These are phyloP conservation scores for Pulveroboletus sp. DNA, from an alignment of 768 basidiomycete genomes.

Conservation along the genomic window DNA sequence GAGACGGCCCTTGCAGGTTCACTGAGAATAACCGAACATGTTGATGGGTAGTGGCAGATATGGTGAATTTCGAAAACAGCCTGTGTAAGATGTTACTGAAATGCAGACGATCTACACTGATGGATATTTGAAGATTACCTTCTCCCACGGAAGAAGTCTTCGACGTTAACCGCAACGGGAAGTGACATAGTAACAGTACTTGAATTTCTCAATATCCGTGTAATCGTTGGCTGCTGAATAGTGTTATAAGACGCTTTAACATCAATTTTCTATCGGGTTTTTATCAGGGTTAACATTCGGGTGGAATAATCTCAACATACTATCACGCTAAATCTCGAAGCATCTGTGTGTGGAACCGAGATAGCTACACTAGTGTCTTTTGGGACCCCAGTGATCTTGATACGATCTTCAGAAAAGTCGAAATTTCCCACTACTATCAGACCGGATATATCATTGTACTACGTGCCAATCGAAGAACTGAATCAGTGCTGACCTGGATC, in stretches of 20 bases:
- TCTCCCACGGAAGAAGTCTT: slow-evolving; percentile 90
- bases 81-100: slow-evolving; percentile 38
- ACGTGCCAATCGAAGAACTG: slow-evolving; percentile 10
- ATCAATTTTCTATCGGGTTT: slow-evolving; percentile 56
- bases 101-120: not conserved
- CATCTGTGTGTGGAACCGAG: slow-evolving; percentile 63
- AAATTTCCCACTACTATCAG: slow-evolving; percentile 27
- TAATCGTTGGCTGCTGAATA: slow-evolving; percentile 44
- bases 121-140: slow-evolving; percentile 42
- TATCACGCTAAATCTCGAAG: slow-evolving; percentile 55
- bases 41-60: slow-evolving; percentile 77
- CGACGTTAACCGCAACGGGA: slow-evolving; percentile 89
- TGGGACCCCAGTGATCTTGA: slow-evolving; percentile 48
- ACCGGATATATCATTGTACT: slow-evolving; percentile 2
- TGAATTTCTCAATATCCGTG: slow-evolving; percentile 51
- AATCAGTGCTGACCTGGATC: slow-evolving; percentile 29
- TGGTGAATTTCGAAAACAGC: slow-evolving; percentile 85
- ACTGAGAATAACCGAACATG: slow-evolving; percentile 72
- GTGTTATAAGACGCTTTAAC: slow-evolving; percentile 69
- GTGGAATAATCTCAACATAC: slow-evolving; percentile 36
- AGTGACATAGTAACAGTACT: slow-evolving; percentile 63
- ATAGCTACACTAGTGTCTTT: slow-evolving; percentile 45
- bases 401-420: slow-evolving; percentile 38
- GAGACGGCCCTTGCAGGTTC: slow-evolving; percentile 44
- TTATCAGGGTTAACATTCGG: not conserved